Conservation (phyloP, 164 flowering plant species). For the Taxillus chinensis region DNA sequence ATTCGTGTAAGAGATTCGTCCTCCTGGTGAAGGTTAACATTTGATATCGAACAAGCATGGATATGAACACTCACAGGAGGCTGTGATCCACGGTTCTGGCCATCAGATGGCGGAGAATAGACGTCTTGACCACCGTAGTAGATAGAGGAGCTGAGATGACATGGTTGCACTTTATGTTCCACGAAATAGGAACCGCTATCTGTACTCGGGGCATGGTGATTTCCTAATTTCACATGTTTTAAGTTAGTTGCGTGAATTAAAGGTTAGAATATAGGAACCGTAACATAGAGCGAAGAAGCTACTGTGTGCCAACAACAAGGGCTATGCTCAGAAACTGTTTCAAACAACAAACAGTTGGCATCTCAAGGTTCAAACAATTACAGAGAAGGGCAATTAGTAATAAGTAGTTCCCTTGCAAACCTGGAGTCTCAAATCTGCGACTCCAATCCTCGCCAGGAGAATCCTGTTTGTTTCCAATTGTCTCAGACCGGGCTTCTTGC, state of each 20-base stretch:
- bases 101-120: slow-evolving; percentile 22
- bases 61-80: slow-evolving; percentile 17
- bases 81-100: slow-evolving; percentile 11
- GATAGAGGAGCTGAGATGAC: slow-evolving; percentile 42
- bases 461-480: slow-evolving; percentile 14
- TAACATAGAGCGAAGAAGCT: too few relatives aligned
- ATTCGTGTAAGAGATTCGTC: neutral
- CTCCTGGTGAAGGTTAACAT: neutral
- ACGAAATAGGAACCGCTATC: slow-evolving; percentile 20
- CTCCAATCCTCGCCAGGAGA: slow-evolving; percentile 11
- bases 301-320: too few relatives aligned
- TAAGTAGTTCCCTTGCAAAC: slow-evolving; percentile 4
- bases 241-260: neutral
- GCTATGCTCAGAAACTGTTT: too few relatives aligned
- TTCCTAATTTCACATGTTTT: slow-evolving; percentile 7
- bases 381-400: too few relatives aligned
- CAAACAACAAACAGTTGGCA: too few relatives aligned
- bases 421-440: slow-evolving; percentile 13
- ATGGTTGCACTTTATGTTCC: slow-evolving; percentile 30
- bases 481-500: slow-evolving; percentile 16
- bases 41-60: neutral
- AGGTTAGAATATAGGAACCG: neutral
- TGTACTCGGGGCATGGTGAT: slow-evolving; percentile 8
- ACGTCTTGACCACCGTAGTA: slow-evolving; percentile 60
- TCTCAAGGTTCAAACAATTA: too few relatives aligned